phyloP scores from a whole-genome alignment of 2,329 filamentous ascomycete species.

The Zymoseptoria crescenta region DNA sequence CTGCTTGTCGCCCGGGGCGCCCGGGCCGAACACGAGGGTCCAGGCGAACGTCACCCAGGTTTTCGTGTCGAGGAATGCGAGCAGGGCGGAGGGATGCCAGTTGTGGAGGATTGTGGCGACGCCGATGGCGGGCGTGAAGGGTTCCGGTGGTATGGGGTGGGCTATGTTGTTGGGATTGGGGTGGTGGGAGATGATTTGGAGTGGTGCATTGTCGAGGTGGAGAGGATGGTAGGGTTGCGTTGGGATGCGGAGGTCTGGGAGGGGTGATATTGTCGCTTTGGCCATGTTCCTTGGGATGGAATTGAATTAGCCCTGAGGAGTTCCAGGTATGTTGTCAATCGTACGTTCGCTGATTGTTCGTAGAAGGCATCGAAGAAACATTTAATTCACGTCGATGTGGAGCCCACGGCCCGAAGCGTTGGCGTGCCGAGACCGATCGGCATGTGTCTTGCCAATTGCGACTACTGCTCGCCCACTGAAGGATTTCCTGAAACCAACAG shows the following conservation, averaged over 20 bases:
- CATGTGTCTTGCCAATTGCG: not conserved
- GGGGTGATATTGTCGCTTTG: not conserved
- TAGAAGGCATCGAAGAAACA: not conserved
- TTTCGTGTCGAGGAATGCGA: slow-evolving; percentile 13
- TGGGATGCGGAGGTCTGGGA: not conserved
- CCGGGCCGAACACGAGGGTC: slow-evolving; percentile 6
- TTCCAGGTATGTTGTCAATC: not conserved
- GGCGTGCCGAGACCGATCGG: not conserved
- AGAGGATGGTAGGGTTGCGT: not conserved
- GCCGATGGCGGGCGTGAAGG: slow-evolving; percentile 10
- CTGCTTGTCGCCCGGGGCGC: slow-evolving; percentile 1
- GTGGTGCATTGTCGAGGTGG: not conserved
- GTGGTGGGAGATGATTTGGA: not conserved
- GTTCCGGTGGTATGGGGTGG: not conserved
- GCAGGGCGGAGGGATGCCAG: slow-evolving; percentile 14
- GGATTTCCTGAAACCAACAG: no score
- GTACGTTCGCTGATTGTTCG: not conserved
- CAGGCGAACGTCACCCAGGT: slow-evolving; percentile 20
- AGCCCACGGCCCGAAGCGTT: not conserved
- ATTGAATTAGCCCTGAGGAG: not conserved
- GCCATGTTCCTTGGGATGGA: not conserved
- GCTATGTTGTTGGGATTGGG: not conserved
- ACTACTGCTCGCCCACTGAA: no score
- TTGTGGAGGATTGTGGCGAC: slow-evolving; percentile 16
- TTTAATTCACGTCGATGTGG: not conserved